Base-by-base conservation (phyloP, 352 stramenopile species). In the Pythium volutum region DNA sequence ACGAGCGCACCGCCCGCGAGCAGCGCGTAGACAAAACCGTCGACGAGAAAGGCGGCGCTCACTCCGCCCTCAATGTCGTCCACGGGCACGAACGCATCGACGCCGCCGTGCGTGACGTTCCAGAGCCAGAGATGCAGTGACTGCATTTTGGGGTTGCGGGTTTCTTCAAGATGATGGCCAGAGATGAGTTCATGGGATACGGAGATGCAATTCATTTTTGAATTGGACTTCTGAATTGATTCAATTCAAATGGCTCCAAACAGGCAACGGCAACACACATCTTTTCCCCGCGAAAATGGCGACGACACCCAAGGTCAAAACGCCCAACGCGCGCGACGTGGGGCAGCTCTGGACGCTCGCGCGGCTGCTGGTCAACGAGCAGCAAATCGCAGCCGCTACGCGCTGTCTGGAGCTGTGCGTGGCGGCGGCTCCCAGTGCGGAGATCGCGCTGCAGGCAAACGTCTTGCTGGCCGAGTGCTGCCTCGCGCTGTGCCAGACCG, bases 21-120 rank as follows among this genome's bases (percentile, higher is more conserved):
- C 7, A 91, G 47, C 39, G 79, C 79, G 36, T 93, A 93, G 14
- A 79, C 73, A 31, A 87, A 85, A 3, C 72, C 70, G 49, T 89
- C 84, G 11, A 84, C 71, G 14, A 91, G 71, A 64, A 93, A 93
- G 14, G 84, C 76, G 3, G 73, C 68, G 4, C 72, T 73, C 12
- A 93, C 81, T 36, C 79, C 78, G 51, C 74, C 38, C n/a, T 74
- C 36, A n/a, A 75, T 74, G 45, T 81, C 63, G 51, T 79, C 74
- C 25, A 76, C 70, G 12, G 31, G 43, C 26, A 57, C 56, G 26
- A 46, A 50, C n/a, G 54, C 69, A 34, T 54, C 53, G 12, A 25
- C 41, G 36, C 27, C 59, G 54, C 38, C 42, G 18, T 38, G 51
- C 23, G 43, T 52, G 22, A n/a, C 49, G 51, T 61, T 64, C 62